Conservation (phyloP, 2,329 filamentous ascomycete genomes). For the Dothiorella sarmentorum region DNA sequence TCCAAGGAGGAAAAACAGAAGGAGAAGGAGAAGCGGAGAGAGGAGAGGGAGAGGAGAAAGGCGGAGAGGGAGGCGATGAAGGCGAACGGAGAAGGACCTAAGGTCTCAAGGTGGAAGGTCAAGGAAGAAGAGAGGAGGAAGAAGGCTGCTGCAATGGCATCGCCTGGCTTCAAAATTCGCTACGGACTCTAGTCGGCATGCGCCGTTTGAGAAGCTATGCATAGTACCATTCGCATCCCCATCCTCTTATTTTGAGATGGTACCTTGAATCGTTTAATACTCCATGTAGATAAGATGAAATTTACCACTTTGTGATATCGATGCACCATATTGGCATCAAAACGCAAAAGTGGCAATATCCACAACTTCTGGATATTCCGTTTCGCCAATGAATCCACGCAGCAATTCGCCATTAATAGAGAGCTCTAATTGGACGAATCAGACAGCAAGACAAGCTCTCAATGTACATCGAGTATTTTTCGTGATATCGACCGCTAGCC, state of each 20-base stretch:
- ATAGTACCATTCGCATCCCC: no score
- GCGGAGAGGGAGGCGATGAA: conserved; percentile 20
- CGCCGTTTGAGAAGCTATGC: background rate
- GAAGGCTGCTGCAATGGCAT: background rate
- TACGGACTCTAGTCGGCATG: background rate
- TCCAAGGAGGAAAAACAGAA: conserved; percentile 22
- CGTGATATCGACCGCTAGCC: background rate
- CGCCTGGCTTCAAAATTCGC: background rate
- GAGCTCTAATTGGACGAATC: background rate
- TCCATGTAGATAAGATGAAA: no score
- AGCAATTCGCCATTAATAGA: no score
- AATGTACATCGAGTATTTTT: conserved; percentile 17
- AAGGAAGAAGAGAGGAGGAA: conserved; percentile 10
- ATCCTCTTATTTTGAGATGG: no score
- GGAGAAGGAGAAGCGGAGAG: conserved; percentile 19
- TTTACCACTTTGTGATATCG: no score
- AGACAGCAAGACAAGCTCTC: background rate
- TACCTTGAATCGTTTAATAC: no score
- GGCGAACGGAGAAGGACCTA: background rate
- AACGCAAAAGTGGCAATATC: no score
- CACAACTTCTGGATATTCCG: no score
- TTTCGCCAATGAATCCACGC: no score
- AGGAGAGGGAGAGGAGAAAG: conserved; percentile 20
- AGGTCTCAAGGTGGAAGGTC: conserved; percentile 10
- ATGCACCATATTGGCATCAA: no score